Evolutionary conservation across 805 yeast species (phyloP).

Genomic region (Candida lessepsii): DNA sequence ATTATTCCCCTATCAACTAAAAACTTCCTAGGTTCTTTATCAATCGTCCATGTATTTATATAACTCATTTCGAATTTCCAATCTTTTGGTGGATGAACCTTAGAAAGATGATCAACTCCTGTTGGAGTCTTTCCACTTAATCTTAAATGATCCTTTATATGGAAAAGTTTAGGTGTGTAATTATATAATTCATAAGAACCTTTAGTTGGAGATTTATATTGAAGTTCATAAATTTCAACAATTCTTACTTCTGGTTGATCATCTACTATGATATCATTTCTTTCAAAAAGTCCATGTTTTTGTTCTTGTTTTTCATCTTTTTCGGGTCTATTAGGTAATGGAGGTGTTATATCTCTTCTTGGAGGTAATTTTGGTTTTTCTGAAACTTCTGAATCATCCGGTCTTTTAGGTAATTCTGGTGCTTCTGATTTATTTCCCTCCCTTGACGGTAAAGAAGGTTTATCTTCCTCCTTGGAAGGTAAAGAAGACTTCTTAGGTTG

Average conservation of each 20-base stretch:
- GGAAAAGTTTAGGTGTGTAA: conserved; percentile 58
- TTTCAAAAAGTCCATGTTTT: conserved; percentile 33
- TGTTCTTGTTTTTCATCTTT: conserved; percentile 14
- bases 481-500: conserved; percentile 12
- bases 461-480: conserved; percentile 9
- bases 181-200: conserved; percentile 60
- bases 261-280: conserved; percentile 63
- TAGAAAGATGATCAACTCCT: conserved; percentile 55
- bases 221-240: conserved; percentile 81
- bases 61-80: conserved; percentile 65
- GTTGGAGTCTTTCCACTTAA: conserved; percentile 55
- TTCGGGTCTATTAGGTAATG: conserved; percentile 10
- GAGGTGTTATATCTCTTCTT: conserved; percentile 14
- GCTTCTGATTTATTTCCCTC: conserved; percentile 3
- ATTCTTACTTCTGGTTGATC: conserved; percentile 56
- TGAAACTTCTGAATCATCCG: too few species aligned
- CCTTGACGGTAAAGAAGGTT: conserved; percentile 6
- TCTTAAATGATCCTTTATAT: conserved; percentile 41
- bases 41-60: conserved; percentile 64
- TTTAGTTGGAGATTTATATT: conserved; percentile 59
- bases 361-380: conserved; percentile 10
- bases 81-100: conserved; percentile 63
- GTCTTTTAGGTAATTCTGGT: conserved; percentile 2
- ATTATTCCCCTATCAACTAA: conserved; percentile 43
- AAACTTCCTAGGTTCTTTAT: conserved; percentile 53